A percentile compares a stretch with the other conserved stretches of the same genome.
phyloP scores from a whole-genome alignment of 2,329 filamentous ascomycete species.

The Talaromyces atroroseus region DNA sequence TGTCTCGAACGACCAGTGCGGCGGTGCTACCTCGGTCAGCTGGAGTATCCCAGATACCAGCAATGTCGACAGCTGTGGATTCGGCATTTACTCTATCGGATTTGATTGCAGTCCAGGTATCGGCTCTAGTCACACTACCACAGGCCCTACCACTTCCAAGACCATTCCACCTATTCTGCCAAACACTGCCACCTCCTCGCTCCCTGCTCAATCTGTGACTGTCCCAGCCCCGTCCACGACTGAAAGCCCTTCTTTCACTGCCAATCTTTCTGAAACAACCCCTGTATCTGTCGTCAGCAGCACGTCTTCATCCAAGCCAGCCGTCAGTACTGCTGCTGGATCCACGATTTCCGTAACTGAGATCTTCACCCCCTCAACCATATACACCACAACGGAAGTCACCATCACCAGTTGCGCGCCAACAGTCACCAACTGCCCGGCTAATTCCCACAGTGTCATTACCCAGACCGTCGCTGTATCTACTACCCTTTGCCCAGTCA shows the following conservation, averaged over 20 bases:
- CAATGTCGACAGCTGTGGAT: conserved; percentile 58
- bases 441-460: conserved; percentile 43
- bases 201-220: conserved; percentile 14
- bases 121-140: not conserved
- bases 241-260: conserved; percentile 3
- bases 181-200: not conserved
- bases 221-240: conserved; percentile 12
- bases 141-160: not conserved
- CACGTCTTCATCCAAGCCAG: not conserved
- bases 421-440: conserved; percentile 47
- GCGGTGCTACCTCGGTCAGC: conserved; percentile 77
- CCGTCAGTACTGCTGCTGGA: not conserved
- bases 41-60: conserved; percentile 57
- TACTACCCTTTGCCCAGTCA: conserved; percentile 55
- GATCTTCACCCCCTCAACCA: conserved; percentile 30
- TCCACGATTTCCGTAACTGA: conserved; percentile 14
- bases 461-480: conserved; percentile 53
- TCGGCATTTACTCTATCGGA: conserved; percentile 67
- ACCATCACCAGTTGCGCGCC: conserved; percentile 39
- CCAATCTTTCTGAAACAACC: not conserved
- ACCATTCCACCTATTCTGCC: not conserved
- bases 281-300: conserved; percentile 14
- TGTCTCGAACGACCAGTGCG: conserved; percentile 82
- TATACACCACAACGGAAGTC: conserved; percentile 32
- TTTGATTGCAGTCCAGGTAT: conserved; percentile 62